Percentiles rank a stretch among this genome's conserved stretches.
Evolutionary conservation across 202 grass and related monocot genomes (phyloP).

Genomic region (Carex arenaria): DNA sequence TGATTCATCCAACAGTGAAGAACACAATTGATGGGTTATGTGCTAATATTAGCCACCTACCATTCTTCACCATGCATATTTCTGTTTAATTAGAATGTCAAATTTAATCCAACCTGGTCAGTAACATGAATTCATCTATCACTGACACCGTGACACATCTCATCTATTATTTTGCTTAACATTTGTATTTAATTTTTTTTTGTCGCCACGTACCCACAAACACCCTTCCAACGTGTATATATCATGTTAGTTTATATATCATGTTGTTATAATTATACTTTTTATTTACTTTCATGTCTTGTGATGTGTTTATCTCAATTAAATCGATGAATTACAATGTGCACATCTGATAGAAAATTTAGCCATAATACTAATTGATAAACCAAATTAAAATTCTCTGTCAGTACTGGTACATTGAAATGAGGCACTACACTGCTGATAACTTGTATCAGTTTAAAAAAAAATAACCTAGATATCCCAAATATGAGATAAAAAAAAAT

Average conservation of each 20-base stretch:
- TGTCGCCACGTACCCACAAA: not conserved
- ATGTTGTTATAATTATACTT: not conserved
- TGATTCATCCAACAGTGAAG: too few species aligned
- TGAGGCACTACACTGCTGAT: not conserved
- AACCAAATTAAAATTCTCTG: not conserved
- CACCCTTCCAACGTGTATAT: not conserved
- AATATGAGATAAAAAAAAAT: conserved; percentile 10
- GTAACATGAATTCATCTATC: too few species aligned
- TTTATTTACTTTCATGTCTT: not conserved
- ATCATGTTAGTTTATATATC: not conserved
- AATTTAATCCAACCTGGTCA: too few species aligned
- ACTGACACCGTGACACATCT: too few species aligned
- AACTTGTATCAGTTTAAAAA: conserved; percentile 6
- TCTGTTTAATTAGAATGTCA: too few species aligned
- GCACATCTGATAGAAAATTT: not conserved
- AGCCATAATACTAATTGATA: not conserved
- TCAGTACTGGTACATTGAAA: not conserved
- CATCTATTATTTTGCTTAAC: too few species aligned
- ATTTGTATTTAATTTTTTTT: too few species aligned
- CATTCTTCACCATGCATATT: too few species aligned
- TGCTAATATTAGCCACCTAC: too few species aligned
- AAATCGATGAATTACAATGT: not conserved
- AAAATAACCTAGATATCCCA: not conserved
- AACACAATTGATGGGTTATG: too few species aligned
- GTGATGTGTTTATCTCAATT: not conserved